These are phyloP conservation scores for Acanthamoeba triangularis DNA, from an alignment of 208 protist genomes.

Conservation along the genomic window DNA sequence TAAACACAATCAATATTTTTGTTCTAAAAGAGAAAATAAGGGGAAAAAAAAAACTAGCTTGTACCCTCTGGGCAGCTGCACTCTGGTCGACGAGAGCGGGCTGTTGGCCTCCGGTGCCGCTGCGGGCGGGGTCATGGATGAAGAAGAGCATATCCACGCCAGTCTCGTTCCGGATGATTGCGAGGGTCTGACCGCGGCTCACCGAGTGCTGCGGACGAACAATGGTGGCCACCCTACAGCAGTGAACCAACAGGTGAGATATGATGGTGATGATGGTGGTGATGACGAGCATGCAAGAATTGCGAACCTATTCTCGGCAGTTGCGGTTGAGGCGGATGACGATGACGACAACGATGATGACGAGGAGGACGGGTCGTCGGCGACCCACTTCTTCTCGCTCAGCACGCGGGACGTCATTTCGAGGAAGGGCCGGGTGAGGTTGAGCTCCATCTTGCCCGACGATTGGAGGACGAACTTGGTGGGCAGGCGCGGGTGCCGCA, in stretches of 20 bases:
- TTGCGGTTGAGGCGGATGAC: background rate
- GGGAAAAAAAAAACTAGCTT: no score
- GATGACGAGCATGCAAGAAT: background rate
- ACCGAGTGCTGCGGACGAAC: conserved; percentile 4
- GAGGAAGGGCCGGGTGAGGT: background rate
- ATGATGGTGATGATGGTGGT: background rate
- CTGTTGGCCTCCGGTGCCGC: background rate
- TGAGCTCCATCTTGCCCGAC: conserved; percentile 1
- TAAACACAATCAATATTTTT: background rate
- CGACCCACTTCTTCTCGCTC: conserved; percentile 13
- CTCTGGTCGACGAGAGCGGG: background rate
- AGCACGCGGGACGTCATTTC: conserved; percentile 18
- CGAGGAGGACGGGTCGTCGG: background rate
- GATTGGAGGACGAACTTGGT: conserved; percentile 2
- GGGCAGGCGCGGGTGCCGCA: background rate
- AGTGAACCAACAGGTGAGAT: background rate
- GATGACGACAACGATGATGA: background rate
- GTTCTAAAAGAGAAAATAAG: no score
- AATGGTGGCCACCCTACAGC: background rate
- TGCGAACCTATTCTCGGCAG: background rate
- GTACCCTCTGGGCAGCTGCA: background rate
- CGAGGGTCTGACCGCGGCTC: background rate
- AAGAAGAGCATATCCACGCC: conserved; percentile 4
- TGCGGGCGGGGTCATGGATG: background rate
- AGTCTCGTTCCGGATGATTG: conserved; percentile 18